These are phyloP conservation scores for Fusarium transvaalense DNA, from an alignment of 2,329 filamentous ascomycete genomes.

Conservation along the genomic window DNA sequence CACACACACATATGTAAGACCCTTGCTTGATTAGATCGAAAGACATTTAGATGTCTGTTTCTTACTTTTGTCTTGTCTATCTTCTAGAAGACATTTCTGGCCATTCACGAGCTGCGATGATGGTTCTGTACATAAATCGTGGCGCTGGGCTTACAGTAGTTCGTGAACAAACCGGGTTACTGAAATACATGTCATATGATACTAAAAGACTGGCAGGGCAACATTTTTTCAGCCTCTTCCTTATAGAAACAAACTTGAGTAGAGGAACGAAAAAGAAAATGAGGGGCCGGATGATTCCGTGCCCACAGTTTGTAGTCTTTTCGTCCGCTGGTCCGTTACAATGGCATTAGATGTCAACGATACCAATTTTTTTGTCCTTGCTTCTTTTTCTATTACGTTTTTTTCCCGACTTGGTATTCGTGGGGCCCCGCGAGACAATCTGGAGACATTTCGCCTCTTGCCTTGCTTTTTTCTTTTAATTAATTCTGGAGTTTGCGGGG, in stretches of 20 bases:
- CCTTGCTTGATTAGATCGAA: constrained; percentile 8
- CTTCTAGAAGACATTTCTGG: constrained; percentile 31
- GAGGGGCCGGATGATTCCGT: constrained; percentile 31
- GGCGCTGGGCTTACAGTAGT: constrained; percentile 30
- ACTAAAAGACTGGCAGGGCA: constrained; percentile 12
- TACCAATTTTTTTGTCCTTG: not conserved
- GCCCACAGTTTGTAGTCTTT: constrained; percentile 17
- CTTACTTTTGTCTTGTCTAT: constrained; percentile 1
- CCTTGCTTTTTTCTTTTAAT: constrained; percentile 8
- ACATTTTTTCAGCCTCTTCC: constrained; percentile 4
- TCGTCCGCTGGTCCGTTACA: constrained; percentile 7
- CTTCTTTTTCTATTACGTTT: constrained; percentile 47
- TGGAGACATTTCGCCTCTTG: constrained; percentile 30
- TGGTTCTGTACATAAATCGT: constrained; percentile 25
- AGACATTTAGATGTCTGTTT: constrained; percentile 18
- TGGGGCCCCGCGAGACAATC: constrained; percentile 46
- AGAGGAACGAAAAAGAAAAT: not conserved
- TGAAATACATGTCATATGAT: constrained; percentile 1
- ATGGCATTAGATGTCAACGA: constrained; percentile 17
- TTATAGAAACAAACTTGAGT: not conserved
- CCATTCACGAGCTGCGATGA: constrained; percentile 21
- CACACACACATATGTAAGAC: constrained; percentile 15
- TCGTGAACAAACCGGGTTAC: constrained; percentile 10
- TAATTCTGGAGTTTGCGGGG: constrained; percentile 42
- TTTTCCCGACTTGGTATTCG: constrained; percentile 33